Base-by-base conservation (phyloP, 1,284 basidiomycete species). In the Trametes polyzona region DNA sequence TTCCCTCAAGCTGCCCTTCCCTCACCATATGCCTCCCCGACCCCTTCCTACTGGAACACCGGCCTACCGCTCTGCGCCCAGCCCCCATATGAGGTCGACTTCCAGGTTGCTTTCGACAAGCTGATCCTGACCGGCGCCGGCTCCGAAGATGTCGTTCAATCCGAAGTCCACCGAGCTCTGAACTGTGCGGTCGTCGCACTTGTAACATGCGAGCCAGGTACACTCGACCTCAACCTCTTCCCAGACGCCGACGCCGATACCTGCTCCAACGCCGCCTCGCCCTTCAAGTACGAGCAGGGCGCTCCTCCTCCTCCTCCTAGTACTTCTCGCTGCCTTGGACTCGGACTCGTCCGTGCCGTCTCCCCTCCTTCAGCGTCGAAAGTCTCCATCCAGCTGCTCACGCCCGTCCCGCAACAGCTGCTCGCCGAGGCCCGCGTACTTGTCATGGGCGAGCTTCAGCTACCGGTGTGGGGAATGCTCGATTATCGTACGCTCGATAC, bases 391-490 rank as follows among this genome's bases (percentile, higher is more conserved):
- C 93, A 96, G 39, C 64, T 96, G 14, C 74, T 96, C 29, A 93
- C 93, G 0, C 92, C 94, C 0, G 61, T 93, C 0, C 83, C 86
- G 0, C 71, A 79, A 0, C 42, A 65, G 0, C 33, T 78, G 1
- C 76, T 95, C 27, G 52, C 36, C 5, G 59, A 59, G 33, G 70
- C 71, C 1, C 78, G 78, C 0, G 76, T 83, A 14, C 70, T 96
- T 1, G 84, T 95, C 33, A 93, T 92, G 69, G 95, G 95, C 4
- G 91, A 92, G 65, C 76, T 97, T 63, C 93, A 96, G 68, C 74
- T 98, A 0, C 95, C 95, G 0, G 75, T 95, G 0, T 92, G 88
- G 83, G 94, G 89, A 0, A 87, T 95, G 85, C 74, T 98, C 46
- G 93, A 97, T 73, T 89, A 86, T 72, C 74, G 80, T 56, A 69